A percentile compares a stretch with the other conserved stretches of the same genome.
Conservation (phyloP, 2,329 filamentous ascomycete genomes). For the Monosporascus sp. region DNA sequence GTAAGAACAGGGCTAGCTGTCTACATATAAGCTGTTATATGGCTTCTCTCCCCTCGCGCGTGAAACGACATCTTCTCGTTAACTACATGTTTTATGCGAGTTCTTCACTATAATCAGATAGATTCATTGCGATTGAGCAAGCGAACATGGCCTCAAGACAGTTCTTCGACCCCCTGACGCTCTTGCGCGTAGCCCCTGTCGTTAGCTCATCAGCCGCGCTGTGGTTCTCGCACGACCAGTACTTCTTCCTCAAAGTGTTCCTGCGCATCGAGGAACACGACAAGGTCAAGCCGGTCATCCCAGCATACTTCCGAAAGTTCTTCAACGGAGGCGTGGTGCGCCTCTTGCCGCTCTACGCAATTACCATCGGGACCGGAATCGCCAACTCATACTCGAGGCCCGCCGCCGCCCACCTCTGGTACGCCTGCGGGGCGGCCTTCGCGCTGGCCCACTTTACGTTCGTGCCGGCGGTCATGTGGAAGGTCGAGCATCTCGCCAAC, state of each 20-base stretch:
- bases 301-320: constrained; percentile 37
- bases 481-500: constrained; percentile 20
- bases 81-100: no score
- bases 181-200: constrained; percentile 39
- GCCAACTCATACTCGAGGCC: constrained; percentile 19
- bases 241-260: constrained; percentile 35
- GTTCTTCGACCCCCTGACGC: constrained; percentile 33
- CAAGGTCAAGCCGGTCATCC: constrained; percentile 32
- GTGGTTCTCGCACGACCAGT: constrained; percentile 40
- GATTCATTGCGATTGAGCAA: no score
- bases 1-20: no score
- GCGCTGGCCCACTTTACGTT: constrained; percentile 27
- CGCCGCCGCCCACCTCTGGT: constrained; percentile 21
- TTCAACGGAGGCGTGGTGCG: constrained; percentile 28
- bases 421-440: constrained; percentile 24
- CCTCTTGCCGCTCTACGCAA: constrained; percentile 21
- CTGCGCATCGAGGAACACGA: constrained; percentile 24
- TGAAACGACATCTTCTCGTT: no score
- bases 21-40: no score
- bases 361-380: constrained; percentile 21
- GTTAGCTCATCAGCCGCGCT: constrained; percentile 43
- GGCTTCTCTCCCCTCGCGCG: no score
- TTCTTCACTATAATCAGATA: no score
- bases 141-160: constrained; percentile 30
- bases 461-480: constrained; percentile 24